phyloP scores from a whole-genome alignment of 306 rosid genomes.

The Inga oerstediana region DNA sequence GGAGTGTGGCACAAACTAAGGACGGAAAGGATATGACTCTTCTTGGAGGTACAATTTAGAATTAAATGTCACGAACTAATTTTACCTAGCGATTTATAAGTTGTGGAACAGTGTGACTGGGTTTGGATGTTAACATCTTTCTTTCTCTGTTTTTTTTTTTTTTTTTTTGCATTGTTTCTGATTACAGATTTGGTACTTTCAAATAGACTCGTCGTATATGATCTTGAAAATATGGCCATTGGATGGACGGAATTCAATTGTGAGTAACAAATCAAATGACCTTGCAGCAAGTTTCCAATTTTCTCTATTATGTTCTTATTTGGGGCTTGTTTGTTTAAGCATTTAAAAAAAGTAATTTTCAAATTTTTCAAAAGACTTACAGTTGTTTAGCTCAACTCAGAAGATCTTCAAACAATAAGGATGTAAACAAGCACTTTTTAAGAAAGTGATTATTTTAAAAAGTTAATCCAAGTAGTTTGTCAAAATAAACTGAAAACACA shows the following conservation, averaged over 20 bases:
- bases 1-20: slow-evolving; percentile 49
- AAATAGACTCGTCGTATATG: slow-evolving; percentile 71
- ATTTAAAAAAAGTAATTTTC: neutral
- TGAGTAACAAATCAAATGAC: slow-evolving; percentile 50
- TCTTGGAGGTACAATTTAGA: slow-evolving; percentile 70
- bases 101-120: neutral
- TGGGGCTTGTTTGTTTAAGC: neutral
- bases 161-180: slow-evolving; percentile 21
- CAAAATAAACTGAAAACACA: too few relatives aligned
- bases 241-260: slow-evolving; percentile 85
- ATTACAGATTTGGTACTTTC: slow-evolving; percentile 79
- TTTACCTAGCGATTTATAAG: slow-evolving; percentile 4
- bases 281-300: slow-evolving; percentile 20
- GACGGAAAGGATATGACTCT: slow-evolving; percentile 64
- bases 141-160: too few relatives aligned
- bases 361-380: neutral
- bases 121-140: neutral
- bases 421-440: neutral
- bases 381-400: neutral
- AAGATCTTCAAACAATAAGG: neutral
- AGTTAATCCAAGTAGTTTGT: too few relatives aligned
- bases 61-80: slow-evolving; percentile 17
- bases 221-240: slow-evolving; percentile 65
- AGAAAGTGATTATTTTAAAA: too few relatives aligned
- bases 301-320: slow-evolving; percentile 20